Percentiles rank a stretch among this genome's conserved stretches.
phyloP scores from a whole-genome alignment of 257 asterid genomes.

The Scutellaria baicalensis region DNA sequence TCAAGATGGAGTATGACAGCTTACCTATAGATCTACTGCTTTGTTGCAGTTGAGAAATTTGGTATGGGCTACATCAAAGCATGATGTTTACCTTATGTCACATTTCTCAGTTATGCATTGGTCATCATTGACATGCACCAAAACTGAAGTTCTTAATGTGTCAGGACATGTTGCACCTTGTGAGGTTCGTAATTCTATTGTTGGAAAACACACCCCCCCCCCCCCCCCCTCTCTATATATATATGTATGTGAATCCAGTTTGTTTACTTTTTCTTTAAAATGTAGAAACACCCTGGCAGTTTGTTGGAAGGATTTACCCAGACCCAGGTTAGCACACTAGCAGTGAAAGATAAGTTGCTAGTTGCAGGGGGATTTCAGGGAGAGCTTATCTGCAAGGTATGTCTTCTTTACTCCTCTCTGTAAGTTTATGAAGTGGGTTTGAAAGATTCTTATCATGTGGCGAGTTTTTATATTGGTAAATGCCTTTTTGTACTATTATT shows the following conservation, averaged over 20 bases:
- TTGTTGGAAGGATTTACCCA: slow-evolving; percentile 87
- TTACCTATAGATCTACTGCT: slow-evolving; percentile 5
- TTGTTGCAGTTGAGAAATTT: slow-evolving; percentile 74
- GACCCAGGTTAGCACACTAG: slow-evolving; percentile 92
- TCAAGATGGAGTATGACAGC: slow-evolving; percentile 3
- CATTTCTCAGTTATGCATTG: slow-evolving; percentile 80
- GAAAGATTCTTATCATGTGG: neutral
- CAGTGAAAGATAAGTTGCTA: slow-evolving; percentile 77
- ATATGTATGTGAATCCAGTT: neutral
- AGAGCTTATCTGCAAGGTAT: slow-evolving; percentile 87
- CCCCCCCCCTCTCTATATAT: neutral
- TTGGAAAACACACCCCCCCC: too few relatives aligned
- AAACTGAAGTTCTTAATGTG: slow-evolving; percentile 73
- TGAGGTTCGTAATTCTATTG: slow-evolving; percentile 45
- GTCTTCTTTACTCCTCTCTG: neutral
- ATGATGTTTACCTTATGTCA: slow-evolving; percentile 85
- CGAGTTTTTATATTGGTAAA: neutral
- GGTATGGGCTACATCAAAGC: slow-evolving; percentile 92
- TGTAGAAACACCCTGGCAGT: slow-evolving; percentile 92
- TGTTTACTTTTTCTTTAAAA: neutral
- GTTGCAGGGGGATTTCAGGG: slow-evolving; percentile 99
- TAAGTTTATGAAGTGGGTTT: neutral
- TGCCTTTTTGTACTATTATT: slow-evolving; percentile 1
- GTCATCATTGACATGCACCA: slow-evolving; percentile 62
- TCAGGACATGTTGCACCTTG: slow-evolving; percentile 82